Evolutionary conservation across 805 yeast species (phyloP).

Genomic region (Diddensiella santjacobensis): DNA sequence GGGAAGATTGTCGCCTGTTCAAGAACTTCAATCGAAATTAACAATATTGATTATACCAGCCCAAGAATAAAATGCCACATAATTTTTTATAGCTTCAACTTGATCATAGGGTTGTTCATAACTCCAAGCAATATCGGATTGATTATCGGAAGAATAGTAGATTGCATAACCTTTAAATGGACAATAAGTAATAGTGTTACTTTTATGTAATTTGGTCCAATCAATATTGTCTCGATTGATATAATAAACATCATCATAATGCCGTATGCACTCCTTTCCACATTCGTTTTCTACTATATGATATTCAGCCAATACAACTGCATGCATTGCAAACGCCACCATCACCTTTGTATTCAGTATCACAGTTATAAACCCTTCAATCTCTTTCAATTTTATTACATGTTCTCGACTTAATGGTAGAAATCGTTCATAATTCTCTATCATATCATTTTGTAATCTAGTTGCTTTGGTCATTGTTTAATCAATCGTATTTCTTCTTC

Average conservation of each 20-base stretch:
- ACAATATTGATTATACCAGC: too few species aligned
- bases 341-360: too few species aligned
- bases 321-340: too few species aligned
- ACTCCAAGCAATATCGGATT: conserved; percentile 7
- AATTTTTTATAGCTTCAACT: neutral
- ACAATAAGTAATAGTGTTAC: conserved; percentile 1
- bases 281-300: too few species aligned
- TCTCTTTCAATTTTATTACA: neutral
- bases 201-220: conserved; percentile 2
- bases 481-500: too few species aligned
- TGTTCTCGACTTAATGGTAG: neutral
- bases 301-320: too few species aligned
- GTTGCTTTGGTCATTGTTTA: neutral
- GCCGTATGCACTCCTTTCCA: too few species aligned
- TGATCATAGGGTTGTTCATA: conserved; percentile 11
- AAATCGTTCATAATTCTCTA: neutral
- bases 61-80: conserved; percentile 2
- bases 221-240: neutral
- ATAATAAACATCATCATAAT: conserved; percentile 1
- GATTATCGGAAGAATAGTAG: neutral
- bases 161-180: conserved; percentile 9
- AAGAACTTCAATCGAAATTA: too few species aligned
- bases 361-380: neutral
- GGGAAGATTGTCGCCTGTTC: too few species aligned
- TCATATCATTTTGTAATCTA: neutral